Evolutionary conservation across 73 alveolate species (phyloP).

Genomic region (Paramecium octaurelia): DNA sequence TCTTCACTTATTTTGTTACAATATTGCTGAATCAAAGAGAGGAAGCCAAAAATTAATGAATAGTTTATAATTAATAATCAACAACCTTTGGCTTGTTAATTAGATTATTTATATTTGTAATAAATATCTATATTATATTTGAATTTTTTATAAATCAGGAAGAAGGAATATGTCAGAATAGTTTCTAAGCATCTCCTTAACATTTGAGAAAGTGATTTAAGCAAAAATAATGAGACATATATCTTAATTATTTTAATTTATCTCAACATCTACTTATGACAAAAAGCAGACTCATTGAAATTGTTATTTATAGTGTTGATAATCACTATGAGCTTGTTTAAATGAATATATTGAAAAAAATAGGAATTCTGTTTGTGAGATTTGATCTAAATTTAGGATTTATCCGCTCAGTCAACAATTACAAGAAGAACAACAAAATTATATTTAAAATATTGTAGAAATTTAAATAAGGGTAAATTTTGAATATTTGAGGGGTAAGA

Average conservation of each 20-base stretch:
- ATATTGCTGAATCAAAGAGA: not conserved
- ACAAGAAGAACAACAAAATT: not conserved
- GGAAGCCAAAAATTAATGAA: not conserved
- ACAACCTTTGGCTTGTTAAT: not conserved
- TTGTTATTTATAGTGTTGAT: no score
- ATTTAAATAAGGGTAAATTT: no score
- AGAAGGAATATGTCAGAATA: no score
- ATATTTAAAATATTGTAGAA: no score
- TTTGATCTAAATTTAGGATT: not conserved
- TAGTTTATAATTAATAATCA: not conserved
- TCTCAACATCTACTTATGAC: not conserved
- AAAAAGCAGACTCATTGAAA: no score
- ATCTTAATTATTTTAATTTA: no score
- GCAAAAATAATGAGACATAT: not conserved
- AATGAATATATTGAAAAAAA: no score
- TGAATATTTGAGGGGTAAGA: not conserved
- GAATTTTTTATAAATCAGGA: no score
- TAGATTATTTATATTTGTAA: not conserved
- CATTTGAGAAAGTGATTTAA: not conserved
- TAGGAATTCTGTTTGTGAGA: not conserved
- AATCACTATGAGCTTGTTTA: not conserved
- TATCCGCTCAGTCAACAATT: not conserved
- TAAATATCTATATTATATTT: not conserved
- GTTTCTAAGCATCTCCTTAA: not conserved
- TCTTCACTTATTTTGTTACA: constrained; percentile 24